Evolutionary conservation across 1,284 basidiomycete species (phyloP), one percentile per base, ranked within the genome.

Genomic region (Ustilago bromivora): DNA sequence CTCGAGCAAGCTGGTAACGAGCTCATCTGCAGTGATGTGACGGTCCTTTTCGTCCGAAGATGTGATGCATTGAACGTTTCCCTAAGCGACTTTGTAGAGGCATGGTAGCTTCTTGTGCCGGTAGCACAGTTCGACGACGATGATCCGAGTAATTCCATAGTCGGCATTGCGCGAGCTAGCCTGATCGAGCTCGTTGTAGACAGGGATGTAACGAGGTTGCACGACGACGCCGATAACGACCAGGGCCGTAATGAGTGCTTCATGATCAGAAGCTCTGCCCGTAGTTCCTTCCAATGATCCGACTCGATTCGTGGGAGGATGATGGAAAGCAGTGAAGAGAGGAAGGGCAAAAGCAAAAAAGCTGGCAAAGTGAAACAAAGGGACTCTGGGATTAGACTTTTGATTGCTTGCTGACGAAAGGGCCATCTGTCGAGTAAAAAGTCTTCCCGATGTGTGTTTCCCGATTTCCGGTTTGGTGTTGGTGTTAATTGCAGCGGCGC

Each of bases 401-500:
- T 46, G n/a, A 46, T 46, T 46, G 43, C 43, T 46, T 46, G 43
- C 43, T 46, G 43, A 19, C 19, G 19, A 46, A 46, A 46, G 32
- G 10, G 35, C 52, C 4, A n/a, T 36, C n/a, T 54, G 32, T 36
- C 34, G 13, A 54, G 35, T 54, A 32, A 54, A 54, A 54, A 31
- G 52, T 9, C 6, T 36, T 17, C 54, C 65, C 58, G 58, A 60
- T 56, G n/a, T 19, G 8, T 7, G 8, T 13, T 4, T 31, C 43
- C 53, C 54, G 47, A 56, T 57, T 12, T 35, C 47, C 47, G 19
- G 38, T 9, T 35, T 31, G 36, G 54, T 55, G 52, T 57, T 57
- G 55, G 59, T 67, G 59, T 61, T 67, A 67, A 62, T 58, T 67
- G 40, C 35, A 55, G 12, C 47, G 23, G 43, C 51, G 57, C 63